Conservation (phyloP, 768 basidiomycete genomes). For the Grammothele lineata region DNA sequence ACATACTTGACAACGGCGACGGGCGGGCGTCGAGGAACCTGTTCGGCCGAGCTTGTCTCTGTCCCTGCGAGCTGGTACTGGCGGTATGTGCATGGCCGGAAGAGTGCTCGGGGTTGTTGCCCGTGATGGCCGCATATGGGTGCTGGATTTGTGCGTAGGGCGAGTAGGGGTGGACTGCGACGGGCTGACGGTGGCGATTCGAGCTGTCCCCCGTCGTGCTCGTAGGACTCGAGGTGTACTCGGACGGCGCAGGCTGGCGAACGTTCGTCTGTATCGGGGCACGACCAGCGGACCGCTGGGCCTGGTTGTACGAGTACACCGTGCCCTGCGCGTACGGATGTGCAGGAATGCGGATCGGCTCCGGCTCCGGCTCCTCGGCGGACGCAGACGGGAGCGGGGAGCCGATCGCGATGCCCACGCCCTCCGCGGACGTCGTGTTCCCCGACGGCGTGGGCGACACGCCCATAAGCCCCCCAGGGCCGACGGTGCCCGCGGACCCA, state of each 20-base stretch:
- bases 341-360: slow-evolving; percentile 22
- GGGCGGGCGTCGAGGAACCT: slow-evolving; percentile 6
- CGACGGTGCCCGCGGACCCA: neutral
- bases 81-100: neutral
- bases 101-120: neutral
- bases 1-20: slow-evolving; percentile 15
- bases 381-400: slow-evolving; percentile 25
- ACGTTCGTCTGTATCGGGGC: slow-evolving; percentile 5
- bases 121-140: slow-evolving; percentile 17
- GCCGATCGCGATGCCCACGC: slow-evolving; percentile 43
- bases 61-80: neutral
- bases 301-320: slow-evolving; percentile 14
- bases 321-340: slow-evolving; percentile 36
- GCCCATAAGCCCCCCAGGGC: slow-evolving; percentile 11
- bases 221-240: slow-evolving; percentile 3
- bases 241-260: neutral
- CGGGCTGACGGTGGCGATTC: slow-evolving; percentile 20
- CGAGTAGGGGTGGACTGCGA: slow-evolving; percentile 23
- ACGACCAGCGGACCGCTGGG: slow-evolving; percentile 1
- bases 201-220: slow-evolving; percentile 6
- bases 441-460: slow-evolving; percentile 30
- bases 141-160: slow-evolving; percentile 20
- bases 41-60: neutral
- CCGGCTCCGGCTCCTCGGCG: slow-evolving; percentile 16
- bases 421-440: slow-evolving; percentile 20